Evolutionary conservation across 768 basidiomycete genomes (phyloP), one percentile per base, ranked within the genome.

Genomic region (Phallus indusiatus): DNA sequence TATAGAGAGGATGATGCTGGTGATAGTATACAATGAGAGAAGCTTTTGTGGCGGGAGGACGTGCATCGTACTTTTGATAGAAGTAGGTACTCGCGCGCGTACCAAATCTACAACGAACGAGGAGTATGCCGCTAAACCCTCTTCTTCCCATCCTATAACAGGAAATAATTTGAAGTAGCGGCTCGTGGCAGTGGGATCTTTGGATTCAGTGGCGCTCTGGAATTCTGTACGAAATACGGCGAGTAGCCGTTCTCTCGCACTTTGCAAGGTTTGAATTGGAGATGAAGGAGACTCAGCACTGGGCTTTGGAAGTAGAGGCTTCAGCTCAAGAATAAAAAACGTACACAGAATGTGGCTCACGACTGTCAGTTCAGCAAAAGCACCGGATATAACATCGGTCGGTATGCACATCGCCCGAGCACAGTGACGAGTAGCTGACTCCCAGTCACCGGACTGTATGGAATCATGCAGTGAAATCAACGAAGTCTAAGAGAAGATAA

Each of bases 101-200:
- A 97, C 92, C 50, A 96, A 78, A 64, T 92, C 88, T 9, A 94
- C 86, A 7, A 99, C 92, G 70, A 98, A 99, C 11, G 84, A 81
- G 0, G 93, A 89, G 73, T 99, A 99, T 0, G 86, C 88, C 61
- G 93, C 84, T 22, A 99, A 77, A 1, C 96, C 96, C 70, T 95
- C 90, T 10, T 77, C 74, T 70, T 98, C 94, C 81, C 92, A 96
- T 6, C 92, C 93, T 55, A 99, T 94, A 2, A 85, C 85, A 4
- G 96, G 96, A 71, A 98, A 99, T 2, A 99, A 76, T 70, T 97
- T 94, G 79, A 99, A 99, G 73, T 90, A 98, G 12, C 96, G 84
- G 65, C 86, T 94, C 1, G 90, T 94, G 0, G 86, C 85, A 14
- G 85, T 85, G 22, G 93, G 86, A 72, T 97, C 92, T 24, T 90